Evolutionary conservation across 1,139 yeast genomes (phyloP).

Genomic region (Debaryomycetaceae sp.): DNA sequence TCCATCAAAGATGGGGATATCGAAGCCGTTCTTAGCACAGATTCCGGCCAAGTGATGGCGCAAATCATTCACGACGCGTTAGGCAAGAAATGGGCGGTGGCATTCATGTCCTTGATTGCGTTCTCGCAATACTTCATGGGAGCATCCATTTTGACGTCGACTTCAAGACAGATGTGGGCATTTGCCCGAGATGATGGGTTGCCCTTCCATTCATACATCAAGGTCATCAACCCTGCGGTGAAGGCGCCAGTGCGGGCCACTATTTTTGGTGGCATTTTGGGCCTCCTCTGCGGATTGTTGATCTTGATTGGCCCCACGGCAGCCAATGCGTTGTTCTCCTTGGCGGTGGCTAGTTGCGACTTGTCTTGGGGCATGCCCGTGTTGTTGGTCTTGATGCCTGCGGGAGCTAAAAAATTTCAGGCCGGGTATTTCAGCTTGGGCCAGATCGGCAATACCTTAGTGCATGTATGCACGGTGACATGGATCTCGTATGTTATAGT

Average conservation of each 20-base stretch:
- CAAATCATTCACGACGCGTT: conserved; percentile 61
- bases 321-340: conserved; percentile 45
- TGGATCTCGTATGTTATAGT: conserved; percentile 31
- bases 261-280: conserved; percentile 24
- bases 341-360: conserved; percentile 43
- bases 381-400: conserved; percentile 36
- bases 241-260: conserved; percentile 32
- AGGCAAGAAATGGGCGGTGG: conserved; percentile 69
- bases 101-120: conserved; percentile 57
- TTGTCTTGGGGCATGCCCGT: conserved; percentile 41
- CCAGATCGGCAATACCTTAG: conserved; percentile 31
- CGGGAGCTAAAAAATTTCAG: conserved; percentile 40
- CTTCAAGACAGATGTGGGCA: conserved; percentile 37
- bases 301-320: conserved; percentile 33
- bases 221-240: conserved; percentile 21
- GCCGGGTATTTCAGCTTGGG: conserved; percentile 70
- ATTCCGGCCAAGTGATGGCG: conserved; percentile 57
- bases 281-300: conserved; percentile 26
- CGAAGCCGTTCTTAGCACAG: conserved; percentile 34
- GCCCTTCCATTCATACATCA: conserved; percentile 34
- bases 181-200: conserved; percentile 40
- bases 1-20: conserved; percentile 51
- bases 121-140: conserved; percentile 68
- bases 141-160: conserved; percentile 27
- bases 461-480: conserved; percentile 20